Evolutionary conservation across 2,329 filamentous ascomycete genomes (phyloP), one percentile per base, ranked within the genome.

Genomic region (Colletotrichum spinosum): DNA sequence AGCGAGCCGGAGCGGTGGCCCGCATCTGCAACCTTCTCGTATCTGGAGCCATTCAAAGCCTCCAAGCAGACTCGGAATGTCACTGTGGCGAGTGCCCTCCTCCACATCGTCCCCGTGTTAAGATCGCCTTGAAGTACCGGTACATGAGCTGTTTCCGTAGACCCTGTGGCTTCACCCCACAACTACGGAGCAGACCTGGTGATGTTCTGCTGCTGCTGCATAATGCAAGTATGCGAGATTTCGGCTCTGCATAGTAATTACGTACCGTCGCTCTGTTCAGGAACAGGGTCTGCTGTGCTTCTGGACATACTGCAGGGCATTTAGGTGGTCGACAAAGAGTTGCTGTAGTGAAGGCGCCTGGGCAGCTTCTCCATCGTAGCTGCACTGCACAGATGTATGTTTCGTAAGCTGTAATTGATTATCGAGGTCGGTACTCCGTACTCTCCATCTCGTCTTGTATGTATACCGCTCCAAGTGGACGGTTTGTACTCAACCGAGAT

Each of bases 161-260:
- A 35, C 39, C 44, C 37, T 64, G 45, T 60, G 55, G 59, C 60
- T 57, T 46, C 45, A 64, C 45, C 35, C 60, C 60, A 59, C 60
- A 35, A 37, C 13, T 10, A 25, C 3, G 25, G 25, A 25, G 34
- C 45, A 45, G 48, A 48, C 49, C 17, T 54, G 53, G 34, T 42
- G 25, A 25, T 60, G 59, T 35, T 35, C 60, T 65, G 34, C 25
- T 55, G 53, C 60, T 12, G 60, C 60, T 64, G 64, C 60, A 65
- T 65, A 50, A 55, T 66, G 63, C 61, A 55, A 17, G 50, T 25
- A 38, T 37, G 38, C 45, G 34, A 39, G 37, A 54, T 49, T 37
- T 46, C 37, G 33, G 35, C 38, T 25, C 25, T 25, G 25, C 25
- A 25, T 25, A 25, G 25, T 25, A 17, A 17, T 17, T 17, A 42